A percentile compares a stretch with the other conserved stretches of the same genome.
Conservation (phyloP, 306 rosid genomes). For the Prunus mume region DNA sequence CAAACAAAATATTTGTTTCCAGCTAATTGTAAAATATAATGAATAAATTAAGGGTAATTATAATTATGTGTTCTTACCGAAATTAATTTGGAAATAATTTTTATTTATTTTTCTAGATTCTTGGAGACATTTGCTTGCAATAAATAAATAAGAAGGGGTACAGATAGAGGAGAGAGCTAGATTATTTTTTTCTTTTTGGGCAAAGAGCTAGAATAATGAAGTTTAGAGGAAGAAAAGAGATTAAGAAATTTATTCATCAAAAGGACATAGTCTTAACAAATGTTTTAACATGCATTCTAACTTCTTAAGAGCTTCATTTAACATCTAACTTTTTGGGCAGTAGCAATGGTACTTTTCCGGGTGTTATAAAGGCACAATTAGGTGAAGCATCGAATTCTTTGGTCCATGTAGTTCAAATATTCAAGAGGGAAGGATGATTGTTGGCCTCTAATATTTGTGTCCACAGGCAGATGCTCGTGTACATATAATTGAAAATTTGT, state of each 20-base stretch:
- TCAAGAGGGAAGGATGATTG: neutral
- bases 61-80: too few relatives aligned
- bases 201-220: too few relatives aligned
- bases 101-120: too few relatives aligned
- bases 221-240: neutral
- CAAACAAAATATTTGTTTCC: too few relatives aligned
- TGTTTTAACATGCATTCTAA: too few relatives aligned
- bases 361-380: neutral
- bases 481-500: neutral
- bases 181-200: too few relatives aligned
- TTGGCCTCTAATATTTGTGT: neutral
- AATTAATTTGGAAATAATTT: too few relatives aligned
- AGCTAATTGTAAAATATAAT: neutral
- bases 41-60: neutral
- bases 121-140: neutral
- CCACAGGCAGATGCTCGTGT: neutral
- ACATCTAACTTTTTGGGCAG: too few relatives aligned
- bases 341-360: too few relatives aligned
- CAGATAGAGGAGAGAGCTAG: neutral
- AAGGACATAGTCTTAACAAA: neutral
- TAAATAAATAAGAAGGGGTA: neutral
- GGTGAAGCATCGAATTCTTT: neutral
- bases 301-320: too few relatives aligned
- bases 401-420: neutral
- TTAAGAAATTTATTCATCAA: neutral